phyloP scores from a whole-genome alignment of 2,329 filamentous ascomycete genomes.

The Curvularia verruculosa region DNA sequence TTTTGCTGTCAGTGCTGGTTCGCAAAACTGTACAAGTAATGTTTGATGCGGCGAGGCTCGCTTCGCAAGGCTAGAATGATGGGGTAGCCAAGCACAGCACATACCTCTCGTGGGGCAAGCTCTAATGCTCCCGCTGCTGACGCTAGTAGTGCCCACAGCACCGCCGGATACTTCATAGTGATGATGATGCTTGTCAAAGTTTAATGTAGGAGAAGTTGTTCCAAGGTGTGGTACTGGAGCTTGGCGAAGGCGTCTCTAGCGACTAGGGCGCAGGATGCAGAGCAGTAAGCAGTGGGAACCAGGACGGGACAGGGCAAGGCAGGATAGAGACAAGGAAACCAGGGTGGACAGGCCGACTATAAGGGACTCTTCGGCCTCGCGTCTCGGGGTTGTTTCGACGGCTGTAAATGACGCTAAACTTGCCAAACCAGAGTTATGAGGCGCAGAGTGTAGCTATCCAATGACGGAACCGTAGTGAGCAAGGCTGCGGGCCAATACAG shows the following conservation, averaged over 20 bases:
- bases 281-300: not conserved
- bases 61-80: slow-evolving; percentile 17
- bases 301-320: slow-evolving; percentile 5
- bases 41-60: slow-evolving; percentile 21
- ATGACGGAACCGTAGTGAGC: not conserved
- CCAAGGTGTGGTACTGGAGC: slow-evolving; percentile 17
- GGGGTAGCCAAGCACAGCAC: slow-evolving; percentile 40
- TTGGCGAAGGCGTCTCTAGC: slow-evolving; percentile 5
- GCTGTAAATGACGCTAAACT: not conserved
- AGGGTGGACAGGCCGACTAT: not conserved
- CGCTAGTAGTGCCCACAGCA: slow-evolving; percentile 39
- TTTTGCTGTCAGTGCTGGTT: not conserved
- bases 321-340: not conserved
- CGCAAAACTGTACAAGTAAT: not conserved
- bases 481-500: not conserved
- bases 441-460: not conserved
- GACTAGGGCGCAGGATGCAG: slow-evolving; percentile 1
- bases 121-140: slow-evolving; percentile 37
- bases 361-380: not conserved
- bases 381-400: not conserved
- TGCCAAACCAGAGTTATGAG: not conserved
- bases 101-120: slow-evolving; percentile 44
- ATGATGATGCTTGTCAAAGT: slow-evolving; percentile 21
- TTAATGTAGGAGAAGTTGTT: not conserved
- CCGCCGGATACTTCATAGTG: slow-evolving; percentile 38